phyloP scores from a whole-genome alignment of 768 basidiomycete species.

The Macrolepiota fuliginosa region DNA sequence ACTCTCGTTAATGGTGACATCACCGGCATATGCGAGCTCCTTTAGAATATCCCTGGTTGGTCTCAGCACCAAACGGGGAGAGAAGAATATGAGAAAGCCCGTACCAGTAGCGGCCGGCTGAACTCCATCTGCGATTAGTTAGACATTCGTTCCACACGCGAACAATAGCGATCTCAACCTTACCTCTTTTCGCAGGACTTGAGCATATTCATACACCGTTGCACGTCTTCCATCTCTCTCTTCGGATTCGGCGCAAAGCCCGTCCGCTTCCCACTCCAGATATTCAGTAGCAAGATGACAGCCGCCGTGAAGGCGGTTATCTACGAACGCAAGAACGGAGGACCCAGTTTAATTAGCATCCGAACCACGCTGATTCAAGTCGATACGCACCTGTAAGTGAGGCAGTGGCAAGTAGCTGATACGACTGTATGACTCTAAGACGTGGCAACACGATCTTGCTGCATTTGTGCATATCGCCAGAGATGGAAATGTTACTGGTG shows the following conservation, averaged over 20 bases:
- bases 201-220: conserved; percentile 56
- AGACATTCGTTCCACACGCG: not conserved
- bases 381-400: conserved; percentile 31
- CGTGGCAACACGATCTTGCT: conserved; percentile 70
- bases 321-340: conserved; percentile 19
- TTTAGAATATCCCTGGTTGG: conserved; percentile 31
- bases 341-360: not conserved
- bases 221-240: conserved; percentile 58
- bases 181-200: conserved; percentile 38
- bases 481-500: conserved; percentile 46
- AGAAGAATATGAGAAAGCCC: not conserved
- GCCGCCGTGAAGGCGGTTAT: conserved; percentile 36
- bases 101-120: conserved; percentile 40
- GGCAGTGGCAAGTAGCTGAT: conserved; percentile 31
- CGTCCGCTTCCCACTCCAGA: conserved; percentile 58
- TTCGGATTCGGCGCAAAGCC: conserved; percentile 43
- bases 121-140: conserved; percentile 32
- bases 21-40: conserved; percentile 34
- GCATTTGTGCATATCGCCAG: conserved; percentile 87
- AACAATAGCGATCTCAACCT: conserved; percentile 4
- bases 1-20: conserved; percentile 23
- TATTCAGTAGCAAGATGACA: conserved; percentile 61
- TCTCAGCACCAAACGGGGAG: not conserved
- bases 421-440: conserved; percentile 53
- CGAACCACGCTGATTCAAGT: not conserved